Evolutionary conservation across 805 yeast genomes (phyloP), one percentile per base, ranked within the genome.

Genomic region (Lachancea fermentati): DNA sequence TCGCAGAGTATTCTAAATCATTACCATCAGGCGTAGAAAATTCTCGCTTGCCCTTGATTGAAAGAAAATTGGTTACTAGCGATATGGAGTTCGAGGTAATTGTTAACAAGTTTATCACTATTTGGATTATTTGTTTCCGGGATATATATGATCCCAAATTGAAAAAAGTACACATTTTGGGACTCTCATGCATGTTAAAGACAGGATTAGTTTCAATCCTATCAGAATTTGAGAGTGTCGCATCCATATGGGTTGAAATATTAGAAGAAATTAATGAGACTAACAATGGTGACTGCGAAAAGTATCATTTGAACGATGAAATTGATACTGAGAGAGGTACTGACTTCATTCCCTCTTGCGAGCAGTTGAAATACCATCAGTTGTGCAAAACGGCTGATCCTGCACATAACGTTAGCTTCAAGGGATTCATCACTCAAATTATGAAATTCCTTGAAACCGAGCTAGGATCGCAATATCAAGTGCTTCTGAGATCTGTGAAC

Each of bases 211-310:
- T 52, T 2, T 49, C 57, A 1, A 50, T 65, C 11, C 46, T 64
- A 35, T 47, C 55, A n/a, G 61, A 49, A 33, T 56, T 58, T 18
- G 54, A 57, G 2, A 50, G 66, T 8, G 58, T 75, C 4, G 59
- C 68, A 2, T 44, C 63, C 2, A 47, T 71, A 5, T 72, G 78
- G 76, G 62, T 69, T 3, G 65, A 72, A 37, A 69, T 82, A 44
- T 56, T 85, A 36, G 96, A 89, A 51, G 95, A 87, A 54, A 70
- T 83, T 11, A 75, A 79, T 42, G 97, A 89, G 55, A 46, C 58
- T 8, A 57, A 52, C 3, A 55, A 59, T 24, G 87, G 86, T 3
- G 84, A 80, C 49, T 72, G 79, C 49, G 71, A 65, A 22, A 66
- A 62, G 18, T 78, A 76, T 47, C 79, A 76, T 48, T 59, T 65